Evolutionary conservation across 805 yeast species (phyloP), one percentile per base, ranked within the genome.

Genomic region (Yarrowia sp.): DNA sequence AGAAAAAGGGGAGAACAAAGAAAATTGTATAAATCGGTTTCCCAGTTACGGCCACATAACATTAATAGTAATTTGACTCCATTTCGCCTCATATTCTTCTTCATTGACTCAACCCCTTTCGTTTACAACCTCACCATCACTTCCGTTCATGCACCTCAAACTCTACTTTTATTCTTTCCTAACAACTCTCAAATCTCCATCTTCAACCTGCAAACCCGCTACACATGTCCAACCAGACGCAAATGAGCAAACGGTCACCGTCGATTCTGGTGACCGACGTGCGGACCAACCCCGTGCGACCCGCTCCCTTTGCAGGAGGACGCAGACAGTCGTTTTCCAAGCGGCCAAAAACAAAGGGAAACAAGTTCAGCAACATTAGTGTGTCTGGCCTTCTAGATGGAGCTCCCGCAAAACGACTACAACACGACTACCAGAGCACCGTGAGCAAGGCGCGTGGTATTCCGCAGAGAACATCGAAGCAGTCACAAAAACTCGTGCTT

Each of bases 231-330:
- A 55, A 65, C 41, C 52, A 66, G 59, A 72, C 69, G 16, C 88
- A 90, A 3, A 87, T 90, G 7, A 91, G 97, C 14, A 91, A 90
- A 74, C 80, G 98, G 73, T 91, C 97, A 40, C 98, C 98, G 11
- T 91, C 97, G 1, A 93, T 93, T 75, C 82, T 93, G 69, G 98
- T 93, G 46, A 94, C 98, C 0, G 98, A 93, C 79, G 86, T 91
- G 2, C 82, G 98, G 70, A 83, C 80, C 80, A 70, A 81, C 78
- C 68, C 78, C 81, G 26, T 82, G 82, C 71, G 70, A 26, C 71
- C 80, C 35, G 79, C 82, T 8, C 80, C 80, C 19, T 78, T 70
- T 77, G 85, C 67, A 10, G 67, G 67, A 8, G 67, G 67, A 3
- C 22, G 56, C 2, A 56, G 67, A 1, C 56, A 48, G n/a, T 48